Evolutionary conservation across 495 filamentous ascomycete species (phyloP).

Genomic region (Aspergillus bridgeri): DNA sequence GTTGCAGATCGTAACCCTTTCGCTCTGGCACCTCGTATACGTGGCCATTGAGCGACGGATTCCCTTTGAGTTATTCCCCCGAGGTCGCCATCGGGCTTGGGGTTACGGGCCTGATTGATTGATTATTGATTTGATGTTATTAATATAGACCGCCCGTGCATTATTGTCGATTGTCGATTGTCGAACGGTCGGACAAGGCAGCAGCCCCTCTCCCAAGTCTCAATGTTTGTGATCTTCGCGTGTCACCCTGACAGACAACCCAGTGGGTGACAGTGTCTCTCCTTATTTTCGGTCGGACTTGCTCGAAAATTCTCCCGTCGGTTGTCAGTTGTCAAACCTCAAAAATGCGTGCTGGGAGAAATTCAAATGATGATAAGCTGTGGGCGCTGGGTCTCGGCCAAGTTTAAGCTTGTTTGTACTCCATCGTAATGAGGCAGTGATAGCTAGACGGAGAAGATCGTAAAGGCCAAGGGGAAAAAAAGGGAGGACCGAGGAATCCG

Average conservation of each 20-base stretch:
- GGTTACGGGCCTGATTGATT: background rate
- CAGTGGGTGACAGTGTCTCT: background rate
- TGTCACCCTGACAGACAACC: background rate
- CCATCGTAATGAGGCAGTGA: constrained; percentile 3
- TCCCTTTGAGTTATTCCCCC: background rate
- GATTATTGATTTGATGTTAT: background rate
- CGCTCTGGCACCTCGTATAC: background rate
- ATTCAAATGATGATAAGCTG: constrained; percentile 4
- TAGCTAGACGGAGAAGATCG: constrained; percentile 3
- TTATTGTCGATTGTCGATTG: background rate
- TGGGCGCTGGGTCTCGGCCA: constrained; percentile 4
- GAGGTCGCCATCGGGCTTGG: background rate
- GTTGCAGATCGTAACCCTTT: background rate
- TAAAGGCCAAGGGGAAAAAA: background rate
- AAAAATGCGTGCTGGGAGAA: background rate
- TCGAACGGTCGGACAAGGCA: background rate
- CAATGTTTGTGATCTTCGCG: background rate
- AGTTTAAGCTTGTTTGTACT: constrained; percentile 12
- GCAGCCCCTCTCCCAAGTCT: background rate
- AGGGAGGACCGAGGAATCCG: background rate
- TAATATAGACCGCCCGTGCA: background rate
- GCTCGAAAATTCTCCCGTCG: background rate
- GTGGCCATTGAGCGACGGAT: background rate
- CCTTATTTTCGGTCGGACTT: constrained; percentile 3
- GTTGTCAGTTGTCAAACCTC: background rate